Evolutionary conservation across 306 rosid species (phyloP), one percentile per base, ranked within the genome.

Genomic region (Casuarina cunninghamiana): DNA sequence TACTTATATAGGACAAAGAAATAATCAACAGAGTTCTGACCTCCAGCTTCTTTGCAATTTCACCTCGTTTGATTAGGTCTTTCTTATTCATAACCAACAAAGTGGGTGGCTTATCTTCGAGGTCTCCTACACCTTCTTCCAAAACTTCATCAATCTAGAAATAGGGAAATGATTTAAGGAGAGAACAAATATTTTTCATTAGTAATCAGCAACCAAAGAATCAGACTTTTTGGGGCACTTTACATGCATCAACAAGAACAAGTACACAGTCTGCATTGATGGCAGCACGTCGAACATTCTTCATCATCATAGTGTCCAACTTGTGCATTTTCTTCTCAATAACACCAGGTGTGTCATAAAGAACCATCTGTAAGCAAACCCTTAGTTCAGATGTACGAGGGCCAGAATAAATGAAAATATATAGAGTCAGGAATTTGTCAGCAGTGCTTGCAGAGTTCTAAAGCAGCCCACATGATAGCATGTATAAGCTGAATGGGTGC

Each of bases 301-400:
- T 90, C 99, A 95, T 95, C 99, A 95, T 95, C 99, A 95, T 90
- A 13, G 97, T 80, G 77, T 95, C 99, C 81, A 95, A 84, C 87
- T 85, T 90, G 88, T 93, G 99, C 93, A 88, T 90, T 84, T 90
- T 87, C 91, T 95, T 93, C 87, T 91, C 90, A 32, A 95, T 84
- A 19, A 95, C 94, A 80, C 99, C 99, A 26, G 97, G 97, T 17
- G 99, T 95, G 81, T 95, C 99, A 83, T 91, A 93, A 80, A 95
- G 99, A 76, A 95, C 57, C 93, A 91, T 88, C 97, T 95, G 90
- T 81, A 85, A 77, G 75, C 73, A 75, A 74, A 78, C 32, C 42
- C 63, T 57, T 48, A 62, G 3, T 71, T 90, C 75, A 78, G 73
- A 73, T 32, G 77, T 73, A 73, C 44, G 38, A 57, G 63, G 5